These are phyloP conservation scores for Aureobasidium sp. DNA, from an alignment of 2,329 filamentous ascomycete species.

Conservation along the genomic window DNA sequence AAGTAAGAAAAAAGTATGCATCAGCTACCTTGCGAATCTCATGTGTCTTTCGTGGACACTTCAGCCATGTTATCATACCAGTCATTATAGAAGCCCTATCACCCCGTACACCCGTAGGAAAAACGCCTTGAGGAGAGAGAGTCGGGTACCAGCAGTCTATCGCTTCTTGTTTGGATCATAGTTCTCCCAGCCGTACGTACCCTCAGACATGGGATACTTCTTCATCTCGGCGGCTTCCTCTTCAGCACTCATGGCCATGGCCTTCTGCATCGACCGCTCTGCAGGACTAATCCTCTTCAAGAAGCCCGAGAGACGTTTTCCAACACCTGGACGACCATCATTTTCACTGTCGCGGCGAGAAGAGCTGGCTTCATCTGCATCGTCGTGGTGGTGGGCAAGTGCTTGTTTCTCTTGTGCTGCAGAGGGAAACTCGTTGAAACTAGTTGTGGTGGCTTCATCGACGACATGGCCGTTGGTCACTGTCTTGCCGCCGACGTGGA, in stretches of 20 bases:
- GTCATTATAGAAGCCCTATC: too few species aligned
- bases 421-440: not conserved
- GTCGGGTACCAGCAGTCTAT: too few species aligned
- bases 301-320: not conserved
- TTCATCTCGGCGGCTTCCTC: not conserved
- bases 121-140: too few species aligned
- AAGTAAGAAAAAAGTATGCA: too few species aligned
- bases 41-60: too few species aligned
- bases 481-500: not conserved
- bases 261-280: slow-evolving; percentile 3
- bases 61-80: too few species aligned
- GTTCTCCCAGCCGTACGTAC: not conserved
- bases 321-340: not conserved
- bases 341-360: not conserved
- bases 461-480: not conserved
- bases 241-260: not conserved
- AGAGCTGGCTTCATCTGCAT: not conserved
- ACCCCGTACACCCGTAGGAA: too few species aligned
- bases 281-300: slow-evolving; percentile 4
- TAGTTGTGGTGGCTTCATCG: not conserved
- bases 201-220: slow-evolving; percentile 9
- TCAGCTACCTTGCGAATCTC: too few species aligned
- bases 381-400: not conserved
- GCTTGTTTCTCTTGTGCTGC: not conserved
- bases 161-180: not conserved